Percentiles rank a stretch among this genome's conserved stretches.
phyloP scores from a whole-genome alignment of 495 filamentous ascomycete genomes.

The Aspergillus cavernicola region DNA sequence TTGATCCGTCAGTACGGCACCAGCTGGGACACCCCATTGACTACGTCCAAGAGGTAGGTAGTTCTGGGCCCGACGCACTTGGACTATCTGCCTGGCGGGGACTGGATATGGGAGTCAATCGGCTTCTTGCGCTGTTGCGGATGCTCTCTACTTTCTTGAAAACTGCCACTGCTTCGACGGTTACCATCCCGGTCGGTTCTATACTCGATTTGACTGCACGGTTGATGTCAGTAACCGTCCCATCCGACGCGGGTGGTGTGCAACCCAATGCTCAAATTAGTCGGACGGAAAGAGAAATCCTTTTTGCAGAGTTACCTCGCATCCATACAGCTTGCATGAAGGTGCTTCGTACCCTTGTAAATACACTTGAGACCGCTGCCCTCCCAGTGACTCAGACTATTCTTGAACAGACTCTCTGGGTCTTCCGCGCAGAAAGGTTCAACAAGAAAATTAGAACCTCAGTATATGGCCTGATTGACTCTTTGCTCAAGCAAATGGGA shows the following conservation, averaged over 20 bases:
- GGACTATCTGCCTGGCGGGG: slow-evolving; percentile 68
- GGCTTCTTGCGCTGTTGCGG: slow-evolving; percentile 58
- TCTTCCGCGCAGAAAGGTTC: slow-evolving; percentile 60
- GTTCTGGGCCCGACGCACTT: slow-evolving; percentile 35
- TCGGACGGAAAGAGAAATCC: slow-evolving; percentile 70
- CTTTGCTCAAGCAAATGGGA: slow-evolving; percentile 58
- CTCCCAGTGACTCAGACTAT: slow-evolving; percentile 53
- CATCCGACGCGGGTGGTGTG: slow-evolving; percentile 38
- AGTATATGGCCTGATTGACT: slow-evolving; percentile 54
- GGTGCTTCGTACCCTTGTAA: slow-evolving; percentile 50
- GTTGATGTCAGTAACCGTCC: slow-evolving; percentile 62
- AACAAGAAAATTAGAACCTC: slow-evolving; percentile 54
- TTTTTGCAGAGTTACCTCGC: slow-evolving; percentile 66
- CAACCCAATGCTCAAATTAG: slow-evolving; percentile 64
- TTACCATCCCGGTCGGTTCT: slow-evolving; percentile 60
- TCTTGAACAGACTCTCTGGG: slow-evolving; percentile 64
- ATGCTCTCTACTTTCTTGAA: slow-evolving; percentile 54
- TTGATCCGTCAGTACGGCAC: slow-evolving; percentile 28
- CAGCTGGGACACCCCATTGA: slow-evolving; percentile 22
- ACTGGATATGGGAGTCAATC: slow-evolving; percentile 63
- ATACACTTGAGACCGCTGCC: slow-evolving; percentile 50
- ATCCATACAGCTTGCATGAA: slow-evolving; percentile 67
- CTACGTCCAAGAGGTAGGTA: slow-evolving; percentile 37
- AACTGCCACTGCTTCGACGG: slow-evolving; percentile 53
- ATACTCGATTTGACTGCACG: slow-evolving; percentile 64